phyloP scores from a whole-genome alignment of 2,329 filamentous ascomycete species.

The Nigrospora sphaerica region DNA sequence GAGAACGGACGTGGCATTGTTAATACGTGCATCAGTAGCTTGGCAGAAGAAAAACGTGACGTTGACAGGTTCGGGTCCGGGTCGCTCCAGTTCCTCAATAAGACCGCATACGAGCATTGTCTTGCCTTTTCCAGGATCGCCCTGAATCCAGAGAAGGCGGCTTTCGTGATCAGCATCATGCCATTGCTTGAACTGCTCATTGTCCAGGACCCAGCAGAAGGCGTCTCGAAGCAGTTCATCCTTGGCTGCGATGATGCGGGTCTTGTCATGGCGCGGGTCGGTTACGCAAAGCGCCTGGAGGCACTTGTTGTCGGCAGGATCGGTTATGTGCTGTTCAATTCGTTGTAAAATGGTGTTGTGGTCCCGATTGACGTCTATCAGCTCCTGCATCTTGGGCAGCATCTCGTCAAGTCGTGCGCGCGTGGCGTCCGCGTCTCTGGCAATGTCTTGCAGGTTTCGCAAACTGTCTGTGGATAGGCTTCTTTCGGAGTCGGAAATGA shows the following conservation, averaged over 20 bases:
- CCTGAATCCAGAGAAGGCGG: slow-evolving; percentile 28
- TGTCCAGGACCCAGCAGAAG: slow-evolving; percentile 27
- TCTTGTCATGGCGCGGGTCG: slow-evolving; percentile 19
- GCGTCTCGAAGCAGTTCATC: slow-evolving; percentile 23
- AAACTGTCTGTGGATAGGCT: too few species aligned
- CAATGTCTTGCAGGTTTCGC: too few species aligned
- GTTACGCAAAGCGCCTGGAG: slow-evolving; percentile 18
- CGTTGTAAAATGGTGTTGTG: too few species aligned
- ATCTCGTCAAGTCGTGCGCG: too few species aligned
- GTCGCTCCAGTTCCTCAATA: slow-evolving; percentile 13
- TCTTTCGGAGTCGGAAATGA: too few species aligned
- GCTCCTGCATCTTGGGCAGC: too few species aligned
- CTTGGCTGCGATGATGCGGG: slow-evolving; percentile 25
- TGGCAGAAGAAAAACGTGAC: slow-evolving; percentile 36
- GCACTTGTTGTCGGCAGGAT: slow-evolving; percentile 22
- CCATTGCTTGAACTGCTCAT: slow-evolving; percentile 18
- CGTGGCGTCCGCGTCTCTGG: too few species aligned
- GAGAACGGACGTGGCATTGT: slow-evolving; percentile 30
- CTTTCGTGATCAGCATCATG: slow-evolving; percentile 4
- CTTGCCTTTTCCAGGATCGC: slow-evolving; percentile 26
- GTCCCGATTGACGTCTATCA: too few species aligned
- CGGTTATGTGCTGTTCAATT: not conserved
- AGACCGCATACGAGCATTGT: slow-evolving; percentile 23
- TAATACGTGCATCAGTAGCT: slow-evolving; percentile 25
- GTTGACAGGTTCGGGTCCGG: not conserved